phyloP scores from a whole-genome alignment of 768 basidiomycete genomes.

The Phanerochaete sordida region DNA sequence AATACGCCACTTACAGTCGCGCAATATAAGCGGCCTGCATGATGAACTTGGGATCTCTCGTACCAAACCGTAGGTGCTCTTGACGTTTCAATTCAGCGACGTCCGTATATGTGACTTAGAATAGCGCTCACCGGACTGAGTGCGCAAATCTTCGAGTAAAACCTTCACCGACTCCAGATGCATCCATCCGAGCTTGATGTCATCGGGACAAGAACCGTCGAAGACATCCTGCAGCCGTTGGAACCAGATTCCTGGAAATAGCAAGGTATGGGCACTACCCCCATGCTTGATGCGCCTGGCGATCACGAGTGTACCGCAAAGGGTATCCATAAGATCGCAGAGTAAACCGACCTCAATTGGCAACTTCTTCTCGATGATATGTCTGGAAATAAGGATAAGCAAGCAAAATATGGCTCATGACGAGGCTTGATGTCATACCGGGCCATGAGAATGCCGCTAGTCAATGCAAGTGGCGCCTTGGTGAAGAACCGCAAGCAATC shows the following conservation, averaged over 20 bases:
- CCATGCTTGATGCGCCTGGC: constrained; percentile 22
- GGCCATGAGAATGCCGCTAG: constrained; percentile 36
- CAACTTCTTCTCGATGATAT: constrained; percentile 36
- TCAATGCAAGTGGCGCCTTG: neutral
- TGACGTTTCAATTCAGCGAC: too few relatives aligned
- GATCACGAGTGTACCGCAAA: constrained; percentile 41
- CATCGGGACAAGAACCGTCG: neutral
- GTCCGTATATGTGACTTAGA: neutral
- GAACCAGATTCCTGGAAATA: constrained; percentile 53
- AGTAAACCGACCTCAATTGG: constrained; percentile 44
- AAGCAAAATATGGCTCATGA: neutral
- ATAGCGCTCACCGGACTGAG: neutral
- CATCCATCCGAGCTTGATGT: constrained; percentile 3
- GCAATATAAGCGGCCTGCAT: constrained; percentile 35
- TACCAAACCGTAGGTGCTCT: constrained; percentile 9
- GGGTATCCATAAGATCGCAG: constrained; percentile 48
- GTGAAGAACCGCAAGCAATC: constrained; percentile 20
- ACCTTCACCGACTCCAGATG: constrained; percentile 8
- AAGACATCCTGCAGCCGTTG: neutral
- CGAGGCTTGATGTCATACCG: constrained; percentile 31
- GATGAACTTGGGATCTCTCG: neutral
- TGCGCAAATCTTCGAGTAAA: neutral
- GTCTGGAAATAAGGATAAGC: constrained; percentile 28
- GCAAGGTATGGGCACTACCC: constrained; percentile 38
- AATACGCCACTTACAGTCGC: constrained; percentile 53